Conservation (phyloP, 2,329 filamentous ascomycete genomes). For the Cladophialophora immunda region DNA sequence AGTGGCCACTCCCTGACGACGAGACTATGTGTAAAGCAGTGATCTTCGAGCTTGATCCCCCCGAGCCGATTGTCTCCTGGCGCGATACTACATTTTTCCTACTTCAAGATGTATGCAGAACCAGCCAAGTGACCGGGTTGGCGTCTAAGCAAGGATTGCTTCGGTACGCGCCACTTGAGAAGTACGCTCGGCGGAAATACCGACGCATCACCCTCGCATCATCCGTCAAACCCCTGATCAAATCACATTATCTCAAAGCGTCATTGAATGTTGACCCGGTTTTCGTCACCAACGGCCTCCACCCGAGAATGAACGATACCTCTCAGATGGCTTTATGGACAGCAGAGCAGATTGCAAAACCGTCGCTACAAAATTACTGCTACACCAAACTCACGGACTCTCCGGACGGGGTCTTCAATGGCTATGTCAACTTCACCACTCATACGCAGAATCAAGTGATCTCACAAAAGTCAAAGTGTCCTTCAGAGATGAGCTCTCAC, state of each 20-base stretch:
- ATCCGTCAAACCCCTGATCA: constrained; percentile 18
- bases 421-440: constrained; percentile 26
- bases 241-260: constrained; percentile 37
- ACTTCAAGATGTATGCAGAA: constrained; percentile 46
- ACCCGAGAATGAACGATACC: constrained; percentile 52
- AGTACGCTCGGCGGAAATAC: constrained; percentile 31
- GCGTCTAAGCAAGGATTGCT: constrained; percentile 13
- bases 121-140: neutral
- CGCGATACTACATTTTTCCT: constrained; percentile 58
- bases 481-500: constrained; percentile 57
- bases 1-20: constrained; percentile 63
- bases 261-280: constrained; percentile 46
- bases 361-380: constrained; percentile 32
- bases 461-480: constrained; percentile 59
- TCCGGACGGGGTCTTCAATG: constrained; percentile 1
- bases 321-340: constrained; percentile 30
- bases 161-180: constrained; percentile 12
- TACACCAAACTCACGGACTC: constrained; percentile 8
- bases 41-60: constrained; percentile 63
- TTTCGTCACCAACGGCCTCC: constrained; percentile 58
- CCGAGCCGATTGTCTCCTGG: constrained; percentile 56
- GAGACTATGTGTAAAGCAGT: constrained; percentile 50
- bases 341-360: constrained; percentile 23
- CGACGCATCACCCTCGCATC: constrained; percentile 36
- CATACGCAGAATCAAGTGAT: constrained; percentile 61